Conservation (phyloP, 129 eudicot genomes). For the Apium graveolens region DNA sequence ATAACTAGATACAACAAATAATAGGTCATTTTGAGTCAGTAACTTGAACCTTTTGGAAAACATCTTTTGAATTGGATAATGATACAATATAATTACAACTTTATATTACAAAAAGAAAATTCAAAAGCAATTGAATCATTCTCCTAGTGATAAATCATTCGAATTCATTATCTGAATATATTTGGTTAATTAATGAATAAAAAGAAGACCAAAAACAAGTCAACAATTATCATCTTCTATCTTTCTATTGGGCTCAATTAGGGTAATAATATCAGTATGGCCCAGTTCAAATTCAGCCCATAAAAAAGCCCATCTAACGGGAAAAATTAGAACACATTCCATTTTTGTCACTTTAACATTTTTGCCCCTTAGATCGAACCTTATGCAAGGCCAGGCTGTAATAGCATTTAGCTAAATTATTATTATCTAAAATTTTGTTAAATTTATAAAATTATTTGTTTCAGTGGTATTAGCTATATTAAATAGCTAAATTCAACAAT, state of each 20-base stretch:
- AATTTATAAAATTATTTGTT: too few relatives aligned
- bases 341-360: too few relatives aligned
- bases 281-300: too few relatives aligned
- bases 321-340: too few relatives aligned
- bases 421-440: too few relatives aligned
- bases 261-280: too few relatives aligned
- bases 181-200: neutral
- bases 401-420: too few relatives aligned
- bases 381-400: too few relatives aligned
- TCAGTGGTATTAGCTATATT: too few relatives aligned
- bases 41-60: neutral
- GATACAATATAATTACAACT: neutral
- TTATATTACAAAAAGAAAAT: neutral
- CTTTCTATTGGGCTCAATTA: neutral
- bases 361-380: too few relatives aligned
- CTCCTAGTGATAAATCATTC: neutral
- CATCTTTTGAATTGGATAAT: neutral
- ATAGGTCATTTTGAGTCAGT: neutral
- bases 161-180: neutral
- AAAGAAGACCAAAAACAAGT: neutral
- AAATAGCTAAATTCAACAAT: too few relatives aligned
- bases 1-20: neutral
- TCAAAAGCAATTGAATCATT: neutral
- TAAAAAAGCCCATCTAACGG: too few relatives aligned
- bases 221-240: neutral